phyloP scores from a whole-genome alignment of 108 stramenopile species.

The Pseudonitzschia multiseries region DNA sequence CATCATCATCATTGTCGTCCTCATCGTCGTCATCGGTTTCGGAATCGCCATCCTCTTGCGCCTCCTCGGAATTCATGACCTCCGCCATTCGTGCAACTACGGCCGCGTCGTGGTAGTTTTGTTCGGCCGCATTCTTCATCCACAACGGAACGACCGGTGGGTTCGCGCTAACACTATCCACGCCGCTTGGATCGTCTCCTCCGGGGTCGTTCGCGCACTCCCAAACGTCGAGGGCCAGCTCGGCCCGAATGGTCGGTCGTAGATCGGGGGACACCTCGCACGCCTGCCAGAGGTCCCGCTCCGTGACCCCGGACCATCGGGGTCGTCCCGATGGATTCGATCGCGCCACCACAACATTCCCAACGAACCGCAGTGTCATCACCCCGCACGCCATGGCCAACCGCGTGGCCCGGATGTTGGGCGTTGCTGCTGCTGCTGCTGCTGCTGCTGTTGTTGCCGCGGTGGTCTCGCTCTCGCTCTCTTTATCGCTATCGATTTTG shows the following conservation, averaged over 20 bases:
- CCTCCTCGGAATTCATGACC: conserved; percentile 54
- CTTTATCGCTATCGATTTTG: too few species aligned
- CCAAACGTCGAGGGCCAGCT: background rate
- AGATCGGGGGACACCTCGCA: conserved; percentile 60
- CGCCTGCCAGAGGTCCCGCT: conserved; percentile 30
- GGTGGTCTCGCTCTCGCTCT: too few species aligned
- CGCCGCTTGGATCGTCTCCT: background rate
- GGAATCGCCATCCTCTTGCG: conserved; percentile 14
- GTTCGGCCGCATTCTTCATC: conserved; percentile 62
- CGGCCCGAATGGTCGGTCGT: conserved; percentile 27
- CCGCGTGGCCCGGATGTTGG: conserved; percentile 73
- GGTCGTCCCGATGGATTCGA: conserved; percentile 14
- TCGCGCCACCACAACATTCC: conserved; percentile 56
- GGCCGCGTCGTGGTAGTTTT: conserved; percentile 76
- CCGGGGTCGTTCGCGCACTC: background rate
- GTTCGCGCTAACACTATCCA: background rate
- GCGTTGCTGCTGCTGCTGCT: background rate
- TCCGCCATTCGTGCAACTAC: conserved; percentile 42
- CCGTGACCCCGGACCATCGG: conserved; percentile 33
- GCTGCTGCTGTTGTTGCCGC: too few species aligned
- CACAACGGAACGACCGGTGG: conserved; percentile 39
- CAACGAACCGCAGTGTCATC: conserved; percentile 53
- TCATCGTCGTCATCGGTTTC: conserved; percentile 29
- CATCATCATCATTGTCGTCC: conserved; percentile 11
- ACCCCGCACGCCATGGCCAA: conserved; percentile 85